Percentiles rank a stretch among this genome's conserved stretches.
Conservation (phyloP, 768 basidiomycete species). For the Mycena amicta region DNA sequence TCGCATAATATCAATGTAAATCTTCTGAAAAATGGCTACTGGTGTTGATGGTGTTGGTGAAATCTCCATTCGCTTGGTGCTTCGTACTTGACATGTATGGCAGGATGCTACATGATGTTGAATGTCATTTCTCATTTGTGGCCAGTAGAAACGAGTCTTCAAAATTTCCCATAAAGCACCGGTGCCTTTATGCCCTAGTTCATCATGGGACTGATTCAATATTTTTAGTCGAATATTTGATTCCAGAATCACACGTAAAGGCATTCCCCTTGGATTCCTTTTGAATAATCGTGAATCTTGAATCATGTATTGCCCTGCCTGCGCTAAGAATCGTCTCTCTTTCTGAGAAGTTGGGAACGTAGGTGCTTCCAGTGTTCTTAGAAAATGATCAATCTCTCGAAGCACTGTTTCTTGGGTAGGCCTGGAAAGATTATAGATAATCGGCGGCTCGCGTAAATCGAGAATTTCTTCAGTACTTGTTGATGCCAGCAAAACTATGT, state of each 20-base stretch:
- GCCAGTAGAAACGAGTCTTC: conserved; percentile 28
- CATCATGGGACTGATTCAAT: conserved; percentile 22
- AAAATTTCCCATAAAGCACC: conserved; percentile 13
- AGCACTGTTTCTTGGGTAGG: not conserved
- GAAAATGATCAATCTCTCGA: conserved; percentile 17
- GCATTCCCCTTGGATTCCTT: not conserved
- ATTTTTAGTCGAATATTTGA: conserved; percentile 6
- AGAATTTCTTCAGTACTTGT: not conserved
- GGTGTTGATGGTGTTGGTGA: conserved; percentile 10
- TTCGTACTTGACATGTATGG: conserved; percentile 5
- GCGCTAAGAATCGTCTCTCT: conserved; percentile 8
- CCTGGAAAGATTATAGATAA: not conserved
- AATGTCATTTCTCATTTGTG: conserved; percentile 20
- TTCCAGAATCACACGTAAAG: conserved; percentile 10
- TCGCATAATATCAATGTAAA: conserved; percentile 23
- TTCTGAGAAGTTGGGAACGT: not conserved
- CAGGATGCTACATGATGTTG: conserved; percentile 30
- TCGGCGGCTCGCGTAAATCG: not conserved
- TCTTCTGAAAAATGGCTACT: conserved; percentile 10
- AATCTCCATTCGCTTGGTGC: conserved; percentile 11
- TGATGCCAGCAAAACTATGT: not conserved
- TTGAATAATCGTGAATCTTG: conserved; percentile 8
- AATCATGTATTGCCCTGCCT: conserved; percentile 15
- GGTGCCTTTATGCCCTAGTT: conserved; percentile 27
- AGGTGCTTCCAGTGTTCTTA: conserved; percentile 19